These are phyloP conservation scores for Aspergillus arachidicola DNA, from an alignment of 2,329 filamentous ascomycete genomes.

Conservation along the genomic window DNA sequence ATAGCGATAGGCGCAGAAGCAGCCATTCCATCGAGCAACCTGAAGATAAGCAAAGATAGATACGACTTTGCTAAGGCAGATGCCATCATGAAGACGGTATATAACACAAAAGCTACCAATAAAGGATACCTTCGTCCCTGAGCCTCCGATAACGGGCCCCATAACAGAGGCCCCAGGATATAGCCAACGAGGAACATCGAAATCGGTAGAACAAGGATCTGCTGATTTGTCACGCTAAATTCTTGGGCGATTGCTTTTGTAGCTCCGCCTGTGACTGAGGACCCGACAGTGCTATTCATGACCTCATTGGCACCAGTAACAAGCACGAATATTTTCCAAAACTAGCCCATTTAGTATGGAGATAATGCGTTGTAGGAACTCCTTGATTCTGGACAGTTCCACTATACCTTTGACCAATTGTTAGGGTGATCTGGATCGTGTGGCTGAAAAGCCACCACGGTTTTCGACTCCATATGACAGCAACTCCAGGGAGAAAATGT, in stretches of 20 bases:
- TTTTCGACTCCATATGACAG: slow-evolving; percentile 39
- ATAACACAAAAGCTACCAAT: slow-evolving; percentile 53
- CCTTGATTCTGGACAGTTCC: not conserved
- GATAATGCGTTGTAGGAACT: not conserved
- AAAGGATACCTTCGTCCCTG: slow-evolving; percentile 48
- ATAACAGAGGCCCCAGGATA: slow-evolving; percentile 47
- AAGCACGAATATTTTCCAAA: slow-evolving; percentile 38
- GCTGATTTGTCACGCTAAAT: slow-evolving; percentile 35
- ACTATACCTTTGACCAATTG: slow-evolving; percentile 36
- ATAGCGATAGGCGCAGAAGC: slow-evolving; percentile 50
- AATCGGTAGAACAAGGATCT: slow-evolving; percentile 41
- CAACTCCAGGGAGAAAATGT: not conserved
- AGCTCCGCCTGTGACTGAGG: slow-evolving; percentile 44
- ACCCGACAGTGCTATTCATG: slow-evolving; percentile 45
- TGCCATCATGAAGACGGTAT: slow-evolving; percentile 46
- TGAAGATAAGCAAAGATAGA: slow-evolving; percentile 45
- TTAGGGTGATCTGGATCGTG: slow-evolving; percentile 38
- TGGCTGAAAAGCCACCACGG: slow-evolving; percentile 36
- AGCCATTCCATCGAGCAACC: slow-evolving; percentile 49
- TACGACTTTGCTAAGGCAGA: slow-evolving; percentile 49
- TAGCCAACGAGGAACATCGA: slow-evolving; percentile 47
- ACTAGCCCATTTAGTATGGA: not conserved
- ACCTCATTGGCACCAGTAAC: slow-evolving; percentile 40
- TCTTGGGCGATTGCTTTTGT: slow-evolving; percentile 40
- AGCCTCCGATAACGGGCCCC: slow-evolving; percentile 48